Conservation (phyloP, 2,329 filamentous ascomycete species). For the Rhynchosporium secalis region DNA sequence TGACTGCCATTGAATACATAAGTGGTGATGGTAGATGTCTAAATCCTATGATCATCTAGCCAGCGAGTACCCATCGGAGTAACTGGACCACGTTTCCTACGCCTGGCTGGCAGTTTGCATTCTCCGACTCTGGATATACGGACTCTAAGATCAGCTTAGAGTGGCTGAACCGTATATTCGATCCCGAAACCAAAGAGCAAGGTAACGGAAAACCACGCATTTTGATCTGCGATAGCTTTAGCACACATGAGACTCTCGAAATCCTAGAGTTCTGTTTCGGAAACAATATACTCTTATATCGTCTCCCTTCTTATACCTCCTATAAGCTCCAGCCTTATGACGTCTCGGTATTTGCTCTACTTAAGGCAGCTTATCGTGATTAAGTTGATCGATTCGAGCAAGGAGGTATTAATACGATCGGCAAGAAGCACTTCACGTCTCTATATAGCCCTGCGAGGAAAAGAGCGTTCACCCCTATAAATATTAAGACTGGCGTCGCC, state of each 20-base stretch:
- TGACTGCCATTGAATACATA: conserved; percentile 26
- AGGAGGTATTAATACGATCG: conserved; percentile 26
- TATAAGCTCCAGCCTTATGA: conserved; percentile 13
- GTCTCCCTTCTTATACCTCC: conserved; percentile 8
- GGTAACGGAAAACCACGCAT: conserved; percentile 39
- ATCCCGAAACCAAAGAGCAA: conserved; percentile 39
- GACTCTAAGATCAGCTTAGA: conserved; percentile 41
- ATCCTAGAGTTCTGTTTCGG: conserved; percentile 34
- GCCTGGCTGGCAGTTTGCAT: conserved; percentile 37
- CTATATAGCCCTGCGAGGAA: conserved; percentile 30
- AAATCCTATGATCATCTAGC: conserved; percentile 35
- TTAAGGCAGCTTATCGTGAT: conserved; percentile 33
- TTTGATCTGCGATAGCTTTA: conserved; percentile 25
- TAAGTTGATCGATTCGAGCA: conserved; percentile 29
- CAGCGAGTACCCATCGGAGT: conserved; percentile 30
- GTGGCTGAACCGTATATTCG: conserved; percentile 41
- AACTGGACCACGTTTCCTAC: conserved; percentile 26
- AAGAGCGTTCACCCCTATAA: conserved; percentile 29
- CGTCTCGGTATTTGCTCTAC: conserved; percentile 30
- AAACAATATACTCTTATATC: conserved; percentile 34
- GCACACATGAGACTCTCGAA: conserved; percentile 41
- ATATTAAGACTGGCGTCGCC: conserved; percentile 37
- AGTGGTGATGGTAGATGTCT: conserved; percentile 34
- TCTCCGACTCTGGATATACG: conserved; percentile 33
- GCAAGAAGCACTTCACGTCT: conserved; percentile 21